phyloP scores from a whole-genome alignment of 768 basidiomycete species.

The Boletus sensibilis region DNA sequence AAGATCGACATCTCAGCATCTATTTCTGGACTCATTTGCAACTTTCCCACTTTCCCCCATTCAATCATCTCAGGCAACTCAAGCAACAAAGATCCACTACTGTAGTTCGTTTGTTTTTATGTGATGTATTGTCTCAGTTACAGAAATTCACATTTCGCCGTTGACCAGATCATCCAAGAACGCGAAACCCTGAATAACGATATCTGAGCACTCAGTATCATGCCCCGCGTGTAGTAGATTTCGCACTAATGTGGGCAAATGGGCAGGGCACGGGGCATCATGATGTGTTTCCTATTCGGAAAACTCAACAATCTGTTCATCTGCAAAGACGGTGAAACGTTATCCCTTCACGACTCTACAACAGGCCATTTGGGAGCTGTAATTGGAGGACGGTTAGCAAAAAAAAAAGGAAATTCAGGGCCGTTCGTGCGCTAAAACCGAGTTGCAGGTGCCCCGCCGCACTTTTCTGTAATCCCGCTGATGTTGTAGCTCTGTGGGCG shows the following conservation, averaged over 20 bases:
- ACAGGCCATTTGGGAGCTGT: too few species aligned
- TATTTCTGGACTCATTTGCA: not conserved
- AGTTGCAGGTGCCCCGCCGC: too few species aligned
- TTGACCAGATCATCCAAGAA: not conserved
- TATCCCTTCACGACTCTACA: too few species aligned
- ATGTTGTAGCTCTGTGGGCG: not conserved
- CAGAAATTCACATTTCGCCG: not conserved
- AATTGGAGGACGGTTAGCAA: too few species aligned
- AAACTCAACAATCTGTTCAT: not conserved
- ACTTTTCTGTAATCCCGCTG: too few species aligned
- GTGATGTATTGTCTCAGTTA: not conserved
- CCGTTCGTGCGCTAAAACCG: too few species aligned
- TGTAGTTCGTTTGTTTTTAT: not conserved
- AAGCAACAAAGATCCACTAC: not conserved
- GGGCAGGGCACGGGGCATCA: not conserved
- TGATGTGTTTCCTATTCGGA: not conserved
- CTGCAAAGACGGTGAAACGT: too few species aligned
- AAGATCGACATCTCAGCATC: not conserved
- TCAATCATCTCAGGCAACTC: not conserved
- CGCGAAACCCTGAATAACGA: not conserved
- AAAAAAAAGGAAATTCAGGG: too few species aligned
- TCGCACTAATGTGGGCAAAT: not conserved
- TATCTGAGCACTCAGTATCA: not conserved
- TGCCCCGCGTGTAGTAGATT: not conserved
- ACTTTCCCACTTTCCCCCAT: not conserved